Conservation (phyloP, 345 rosid genomes). For the Draba incana region DNA sequence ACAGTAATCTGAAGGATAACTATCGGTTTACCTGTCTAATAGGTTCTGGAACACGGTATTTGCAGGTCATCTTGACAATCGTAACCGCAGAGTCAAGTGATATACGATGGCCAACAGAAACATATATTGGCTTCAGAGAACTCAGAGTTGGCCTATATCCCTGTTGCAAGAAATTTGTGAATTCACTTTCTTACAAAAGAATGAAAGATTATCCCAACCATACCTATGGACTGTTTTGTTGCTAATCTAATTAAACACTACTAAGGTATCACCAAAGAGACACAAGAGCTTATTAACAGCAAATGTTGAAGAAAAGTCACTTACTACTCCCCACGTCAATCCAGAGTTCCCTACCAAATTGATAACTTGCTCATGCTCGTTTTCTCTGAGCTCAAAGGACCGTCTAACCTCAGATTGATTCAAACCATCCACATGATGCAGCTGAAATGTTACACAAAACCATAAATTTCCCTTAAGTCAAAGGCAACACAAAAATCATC, state of each 20-base stretch:
- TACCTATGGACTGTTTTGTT: neutral
- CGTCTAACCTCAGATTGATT: slow-evolving; percentile 59
- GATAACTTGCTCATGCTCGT: slow-evolving; percentile 45
- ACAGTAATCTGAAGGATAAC: neutral
- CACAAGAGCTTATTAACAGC: neutral
- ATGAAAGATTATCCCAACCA: slow-evolving; percentile 9
- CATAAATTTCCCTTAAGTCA: too few relatives aligned
- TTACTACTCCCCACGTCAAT: slow-evolving; percentile 73
- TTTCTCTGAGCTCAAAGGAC: slow-evolving; percentile 58
- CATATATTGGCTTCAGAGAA: slow-evolving; percentile 69
- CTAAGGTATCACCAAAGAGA: neutral
- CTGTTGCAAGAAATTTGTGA: slow-evolving; percentile 39
- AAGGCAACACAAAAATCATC: slow-evolving; percentile 1
- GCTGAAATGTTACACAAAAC: slow-evolving; percentile 54
- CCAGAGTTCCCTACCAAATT: slow-evolving; percentile 78
- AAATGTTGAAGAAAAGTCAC: slow-evolving; percentile 34
- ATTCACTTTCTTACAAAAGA: slow-evolving; percentile 22
- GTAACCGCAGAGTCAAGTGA: slow-evolving; percentile 68
- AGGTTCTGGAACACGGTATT: slow-evolving; percentile 86
- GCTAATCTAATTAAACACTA: neutral
- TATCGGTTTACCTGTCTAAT: slow-evolving; percentile 66
- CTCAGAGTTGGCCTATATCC: slow-evolving; percentile 62
- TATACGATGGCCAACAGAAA: slow-evolving; percentile 80
- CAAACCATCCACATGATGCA: slow-evolving; percentile 89
- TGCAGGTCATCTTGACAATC: slow-evolving; percentile 74